Evolutionary conservation across 768 basidiomycete genomes (phyloP), one percentile per base, ranked within the genome.

Genomic region (Serendipita sp.): DNA sequence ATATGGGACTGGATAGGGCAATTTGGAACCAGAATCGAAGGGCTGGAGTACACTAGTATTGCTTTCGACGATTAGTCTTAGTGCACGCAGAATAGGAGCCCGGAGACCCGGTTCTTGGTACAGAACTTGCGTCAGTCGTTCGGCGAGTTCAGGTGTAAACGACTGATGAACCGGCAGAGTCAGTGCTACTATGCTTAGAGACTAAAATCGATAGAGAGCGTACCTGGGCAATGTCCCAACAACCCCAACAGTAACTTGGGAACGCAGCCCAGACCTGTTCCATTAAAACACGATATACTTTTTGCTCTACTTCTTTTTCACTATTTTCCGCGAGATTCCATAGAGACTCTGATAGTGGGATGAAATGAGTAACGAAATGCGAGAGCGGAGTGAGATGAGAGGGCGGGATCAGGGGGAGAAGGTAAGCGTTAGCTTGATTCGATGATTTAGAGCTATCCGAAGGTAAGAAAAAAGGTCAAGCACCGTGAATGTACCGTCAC

Each of bases 191-290:
- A 60, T 3, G 1, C 32, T 1, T 32, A 18, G 13, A 4, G 15
- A 23, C 38, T 38, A 18, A 52, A 13, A 60, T 23, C 8, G n/a
- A 18, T 15, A 0, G 65, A 56, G 16, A 44, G 32, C 18, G 32
- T 68, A 85, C 92, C 76, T 84, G 75, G 68, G 80, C 77, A 45
- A 96, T 75, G 73, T 97, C 89, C n/a, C 78, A 70, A 11, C 89
- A 80, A 30, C 84, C 84, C 72, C 86, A 84, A 73, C 92, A 95
- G 75, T 98, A 99, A 1, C 93, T 92, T 3, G 84, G 83, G 45
- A 98, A 80, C 30, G 94, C 90, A 30, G 83, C 79, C 96, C 96
- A 99, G 18, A 95, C 83, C 73, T 99, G 96, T 8, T 86, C 85
- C 28, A 97, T 85, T 51, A 98, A 80, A 10, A 95, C 92, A 68